These are phyloP conservation scores for Podila epigama DNA, from an alignment of 192 early-diverging fungal species.

Conservation along the genomic window DNA sequence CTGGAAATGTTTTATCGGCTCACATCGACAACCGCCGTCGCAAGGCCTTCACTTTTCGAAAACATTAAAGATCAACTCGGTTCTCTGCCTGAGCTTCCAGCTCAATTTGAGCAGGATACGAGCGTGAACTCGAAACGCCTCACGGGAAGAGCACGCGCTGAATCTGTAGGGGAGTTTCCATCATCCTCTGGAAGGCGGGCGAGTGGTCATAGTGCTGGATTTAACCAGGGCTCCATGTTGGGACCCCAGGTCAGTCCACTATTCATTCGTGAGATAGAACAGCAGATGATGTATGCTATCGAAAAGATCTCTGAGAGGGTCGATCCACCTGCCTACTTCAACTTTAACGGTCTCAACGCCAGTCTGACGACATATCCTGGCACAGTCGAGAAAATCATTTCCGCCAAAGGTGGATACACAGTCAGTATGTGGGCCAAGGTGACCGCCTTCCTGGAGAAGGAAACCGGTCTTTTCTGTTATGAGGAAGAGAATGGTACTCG, in stretches of 20 bases:
- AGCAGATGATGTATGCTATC: slow-evolving; percentile 56
- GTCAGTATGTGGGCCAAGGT: slow-evolving; percentile 55
- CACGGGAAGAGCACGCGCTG: slow-evolving; percentile 20
- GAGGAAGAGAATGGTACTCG: slow-evolving; percentile 47
- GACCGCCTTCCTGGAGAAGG: slow-evolving; percentile 48
- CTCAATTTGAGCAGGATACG: slow-evolving; percentile 12
- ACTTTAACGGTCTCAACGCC: slow-evolving; percentile 49
- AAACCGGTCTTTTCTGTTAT: slow-evolving; percentile 51
- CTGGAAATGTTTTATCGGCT: slow-evolving; percentile 45
- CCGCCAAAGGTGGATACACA: slow-evolving; percentile 48
- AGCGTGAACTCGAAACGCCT: slow-evolving; percentile 9
- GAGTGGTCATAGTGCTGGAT: background rate
- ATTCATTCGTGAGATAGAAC: slow-evolving; percentile 52
- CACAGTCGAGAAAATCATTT: slow-evolving; percentile 37
- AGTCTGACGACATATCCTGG: slow-evolving; percentile 44
- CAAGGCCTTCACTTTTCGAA: background rate
- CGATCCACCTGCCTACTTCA: slow-evolving; percentile 52
- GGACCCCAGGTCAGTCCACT: slow-evolving; percentile 41
- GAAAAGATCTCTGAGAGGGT: slow-evolving; percentile 53
- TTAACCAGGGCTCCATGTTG: background rate
- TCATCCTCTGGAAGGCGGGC: slow-evolving; percentile 6
- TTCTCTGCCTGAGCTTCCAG: slow-evolving; percentile 24
- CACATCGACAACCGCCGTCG: slow-evolving; percentile 7
- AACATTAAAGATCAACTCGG: slow-evolving; percentile 26
- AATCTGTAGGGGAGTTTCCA: slow-evolving; percentile 33